Evolutionary conservation across 495 filamentous ascomycete genomes (phyloP).

Genomic region (Barbatosphaeria neglecta): DNA sequence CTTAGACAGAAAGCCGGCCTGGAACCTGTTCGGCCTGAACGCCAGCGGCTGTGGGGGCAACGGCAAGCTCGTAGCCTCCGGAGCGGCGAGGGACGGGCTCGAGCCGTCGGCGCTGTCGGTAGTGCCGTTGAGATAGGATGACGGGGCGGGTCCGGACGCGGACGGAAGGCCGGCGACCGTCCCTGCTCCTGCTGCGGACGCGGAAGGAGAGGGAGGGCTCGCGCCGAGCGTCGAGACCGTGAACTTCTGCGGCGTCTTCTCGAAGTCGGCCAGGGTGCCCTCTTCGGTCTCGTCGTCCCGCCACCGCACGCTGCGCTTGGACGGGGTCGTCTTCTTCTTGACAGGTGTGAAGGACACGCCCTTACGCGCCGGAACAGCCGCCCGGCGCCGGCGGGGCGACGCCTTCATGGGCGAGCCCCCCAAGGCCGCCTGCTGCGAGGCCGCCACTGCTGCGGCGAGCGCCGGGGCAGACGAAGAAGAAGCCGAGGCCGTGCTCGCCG

Average conservation of each 20-base stretch:
- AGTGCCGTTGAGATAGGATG: constrained; percentile 30
- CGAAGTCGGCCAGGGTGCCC: constrained; percentile 73
- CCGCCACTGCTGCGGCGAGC: constrained; percentile 23
- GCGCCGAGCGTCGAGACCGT: constrained; percentile 40
- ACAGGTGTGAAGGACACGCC: constrained; percentile 65
- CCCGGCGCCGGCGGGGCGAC: constrained; percentile 72
- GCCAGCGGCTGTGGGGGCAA: constrained; percentile 2
- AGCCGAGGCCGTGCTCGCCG: no score
- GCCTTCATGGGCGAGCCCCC: constrained; percentile 49
- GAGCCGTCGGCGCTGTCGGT: constrained; percentile 38
- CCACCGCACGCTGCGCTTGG: constrained; percentile 80
- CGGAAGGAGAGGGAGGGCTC: constrained; percentile 25
- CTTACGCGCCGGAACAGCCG: constrained; percentile 55
- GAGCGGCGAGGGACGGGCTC: constrained; percentile 44
- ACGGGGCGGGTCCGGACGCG: constrained; percentile 13
- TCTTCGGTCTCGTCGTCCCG: constrained; percentile 77
- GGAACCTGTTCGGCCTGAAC: constrained; percentile 69
- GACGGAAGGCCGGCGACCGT: constrained; percentile 9
- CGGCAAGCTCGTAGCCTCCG: constrained; percentile 25
- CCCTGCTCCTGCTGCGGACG: no score
- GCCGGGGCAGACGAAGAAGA: no score
- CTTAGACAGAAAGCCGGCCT: constrained; percentile 83
- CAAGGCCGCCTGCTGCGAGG: constrained; percentile 25
- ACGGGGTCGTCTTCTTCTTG: constrained; percentile 56
- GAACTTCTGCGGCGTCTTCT: constrained; percentile 68